Evolutionary conservation across 345 rosid species (phyloP).

Genomic region (Gynandropsis gynandra): DNA sequence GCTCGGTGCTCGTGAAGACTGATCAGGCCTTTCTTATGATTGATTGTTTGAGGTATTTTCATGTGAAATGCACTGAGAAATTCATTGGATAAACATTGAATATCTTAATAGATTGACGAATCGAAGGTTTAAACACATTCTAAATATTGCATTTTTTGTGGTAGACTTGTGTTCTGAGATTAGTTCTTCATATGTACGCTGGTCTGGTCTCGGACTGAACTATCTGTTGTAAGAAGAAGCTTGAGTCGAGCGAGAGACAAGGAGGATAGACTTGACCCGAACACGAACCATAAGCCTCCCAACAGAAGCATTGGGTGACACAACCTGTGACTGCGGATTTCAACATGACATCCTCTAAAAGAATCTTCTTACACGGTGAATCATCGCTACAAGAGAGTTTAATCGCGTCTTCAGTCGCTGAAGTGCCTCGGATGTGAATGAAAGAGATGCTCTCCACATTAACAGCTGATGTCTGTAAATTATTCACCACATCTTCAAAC

Average conservation of each 20-base stretch:
- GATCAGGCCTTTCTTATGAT: neutral
- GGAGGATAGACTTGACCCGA: constrained; percentile 51
- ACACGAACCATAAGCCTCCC: constrained; percentile 73
- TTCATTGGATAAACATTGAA: no score
- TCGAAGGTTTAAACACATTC: no score
- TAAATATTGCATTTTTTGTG: no score
- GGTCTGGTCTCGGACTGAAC: constrained; percentile 21
- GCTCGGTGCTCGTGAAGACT: constrained; percentile 37
- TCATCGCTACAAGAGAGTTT: constrained; percentile 63
- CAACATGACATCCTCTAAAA: constrained; percentile 58
- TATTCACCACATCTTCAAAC: constrained; percentile 10
- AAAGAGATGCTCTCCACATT: constrained; percentile 56
- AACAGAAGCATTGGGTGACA: constrained; percentile 48
- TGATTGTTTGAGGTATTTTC: no score
- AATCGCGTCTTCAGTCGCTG: constrained; percentile 68
- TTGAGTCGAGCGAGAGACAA: constrained; percentile 37
- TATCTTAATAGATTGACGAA: no score
- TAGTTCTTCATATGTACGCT: constrained; percentile 28
- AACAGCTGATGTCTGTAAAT: constrained; percentile 71
- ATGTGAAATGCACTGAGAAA: no score
- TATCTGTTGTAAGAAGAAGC: constrained; percentile 43
- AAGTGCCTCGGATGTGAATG: constrained; percentile 53
- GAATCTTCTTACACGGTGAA: constrained; percentile 51
- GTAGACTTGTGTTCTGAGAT: no score
- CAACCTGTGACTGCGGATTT: constrained; percentile 32